Percentiles rank a stretch among this genome's conserved stretches.
phyloP scores from a whole-genome alignment of 2,329 filamentous ascomycete genomes.

The Ophiocordyceps camponoti-saundersi region DNA sequence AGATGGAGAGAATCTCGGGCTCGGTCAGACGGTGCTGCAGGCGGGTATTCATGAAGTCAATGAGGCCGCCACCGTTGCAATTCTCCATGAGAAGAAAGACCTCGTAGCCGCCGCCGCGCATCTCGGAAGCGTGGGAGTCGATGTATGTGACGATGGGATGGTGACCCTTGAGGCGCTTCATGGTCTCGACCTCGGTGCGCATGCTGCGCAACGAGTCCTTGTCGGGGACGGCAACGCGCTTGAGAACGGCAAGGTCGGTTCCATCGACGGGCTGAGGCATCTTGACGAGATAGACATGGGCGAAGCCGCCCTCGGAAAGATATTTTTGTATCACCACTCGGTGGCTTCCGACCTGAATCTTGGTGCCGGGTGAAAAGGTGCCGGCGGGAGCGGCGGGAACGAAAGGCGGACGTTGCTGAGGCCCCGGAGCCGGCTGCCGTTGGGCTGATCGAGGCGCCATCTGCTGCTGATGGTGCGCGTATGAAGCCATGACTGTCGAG shows the following conservation, averaged over 20 bases:
- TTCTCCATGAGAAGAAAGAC: constrained; percentile 98
- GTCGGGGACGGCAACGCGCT: constrained; percentile 91
- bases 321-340: constrained; percentile 92
- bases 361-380: constrained; percentile 84
- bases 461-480: constrained; percentile 19
- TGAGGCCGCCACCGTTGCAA: constrained; percentile 84
- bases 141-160: constrained; percentile 94
- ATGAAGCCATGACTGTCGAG: constrained; percentile 15
- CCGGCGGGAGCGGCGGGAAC: constrained; percentile 44
- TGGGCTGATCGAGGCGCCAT: constrained; percentile 11
- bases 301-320: constrained; percentile 93
- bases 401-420: constrained; percentile 18
- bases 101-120: constrained; percentile 87
- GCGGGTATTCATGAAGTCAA: constrained; percentile 99
- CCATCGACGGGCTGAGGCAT: constrained; percentile 62
- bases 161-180: constrained; percentile 98
- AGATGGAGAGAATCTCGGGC: constrained; percentile 93
- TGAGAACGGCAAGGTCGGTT: constrained; percentile 70
- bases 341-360: constrained; percentile 89
- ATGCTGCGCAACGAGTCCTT: constrained; percentile 89
- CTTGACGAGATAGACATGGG: constrained; percentile 93
- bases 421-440: constrained; percentile 26
- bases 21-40: constrained; percentile 92
- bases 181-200: constrained; percentile 97
- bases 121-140: constrained; percentile 90